A percentile compares a stretch with the other conserved stretches of the same genome.
Evolutionary conservation across 2,329 filamentous ascomycete genomes (phyloP).

Genomic region (Chalaropsis ovoidea): DNA sequence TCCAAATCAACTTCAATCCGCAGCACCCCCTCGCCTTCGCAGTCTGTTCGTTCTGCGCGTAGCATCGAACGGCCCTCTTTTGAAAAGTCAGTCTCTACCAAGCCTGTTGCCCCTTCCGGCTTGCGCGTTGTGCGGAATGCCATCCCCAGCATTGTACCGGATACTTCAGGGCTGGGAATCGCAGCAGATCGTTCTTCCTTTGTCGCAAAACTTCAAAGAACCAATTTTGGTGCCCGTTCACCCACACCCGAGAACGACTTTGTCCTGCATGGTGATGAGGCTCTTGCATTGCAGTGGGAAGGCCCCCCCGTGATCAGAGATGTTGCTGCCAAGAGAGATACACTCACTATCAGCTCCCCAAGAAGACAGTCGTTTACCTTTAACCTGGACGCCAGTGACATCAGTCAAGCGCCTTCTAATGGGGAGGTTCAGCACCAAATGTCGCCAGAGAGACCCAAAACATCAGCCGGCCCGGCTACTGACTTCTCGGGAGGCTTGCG

Average conservation of each 20-base stretch:
- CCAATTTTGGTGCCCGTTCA: conserved; percentile 19
- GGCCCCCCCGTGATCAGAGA: conserved; percentile 39
- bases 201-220: background rate
- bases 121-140: conserved; percentile 23
- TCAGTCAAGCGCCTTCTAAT: background rate
- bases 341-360: conserved; percentile 39
- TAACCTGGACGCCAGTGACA: conserved; percentile 31
- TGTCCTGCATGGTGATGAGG: conserved; percentile 34
- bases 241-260: conserved; percentile 20
- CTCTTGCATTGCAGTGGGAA: conserved; percentile 27
- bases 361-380: conserved; percentile 42
- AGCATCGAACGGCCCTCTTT: conserved; percentile 25
- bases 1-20: conserved; percentile 20
- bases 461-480: conserved; percentile 18
- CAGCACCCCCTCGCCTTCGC: conserved; percentile 23
- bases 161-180: conserved; percentile 6
- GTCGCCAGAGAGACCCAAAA: conserved; percentile 21
- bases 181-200: conserved; percentile 15
- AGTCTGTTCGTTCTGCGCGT: conserved; percentile 19
- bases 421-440: background rate
- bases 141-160: conserved; percentile 20
- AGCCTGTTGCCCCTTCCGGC: conserved; percentile 22
- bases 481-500: background rate
- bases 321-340: conserved; percentile 43
- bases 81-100: conserved; percentile 19